Evolutionary conservation across 2,329 filamentous ascomycete species (phyloP).

Genomic region (Trichoderma endophyticum): DNA sequence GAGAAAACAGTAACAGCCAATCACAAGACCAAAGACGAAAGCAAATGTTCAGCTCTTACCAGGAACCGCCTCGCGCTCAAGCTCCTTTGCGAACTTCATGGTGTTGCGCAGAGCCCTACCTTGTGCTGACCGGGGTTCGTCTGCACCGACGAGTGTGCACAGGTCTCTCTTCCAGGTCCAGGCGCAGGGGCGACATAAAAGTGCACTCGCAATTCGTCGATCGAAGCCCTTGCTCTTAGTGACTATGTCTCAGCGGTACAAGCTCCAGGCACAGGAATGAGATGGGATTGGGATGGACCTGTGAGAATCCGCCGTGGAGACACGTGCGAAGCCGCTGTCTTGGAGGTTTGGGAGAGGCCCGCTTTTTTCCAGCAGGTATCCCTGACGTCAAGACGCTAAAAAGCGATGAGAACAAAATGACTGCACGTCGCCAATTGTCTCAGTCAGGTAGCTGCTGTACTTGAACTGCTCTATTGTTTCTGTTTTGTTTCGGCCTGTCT

Average conservation of each 20-base stretch:
- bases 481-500: background rate
- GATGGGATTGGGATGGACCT: slow-evolving; percentile 9
- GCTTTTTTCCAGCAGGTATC: background rate
- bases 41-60: slow-evolving; percentile 43
- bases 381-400: slow-evolving; percentile 15
- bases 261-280: slow-evolving; percentile 12
- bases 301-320: background rate
- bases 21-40: background rate
- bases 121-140: background rate
- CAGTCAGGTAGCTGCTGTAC: background rate
- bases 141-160: background rate
- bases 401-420: background rate
- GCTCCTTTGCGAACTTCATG: slow-evolving; percentile 72
- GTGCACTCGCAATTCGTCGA: background rate
- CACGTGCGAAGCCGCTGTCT: slow-evolving; percentile 14
- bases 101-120: slow-evolving; percentile 14
- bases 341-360: background rate
- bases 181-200: slow-evolving; percentile 14
- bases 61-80: slow-evolving; percentile 83
- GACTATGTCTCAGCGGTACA: background rate
- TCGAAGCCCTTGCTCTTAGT: background rate
- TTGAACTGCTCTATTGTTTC: background rate
- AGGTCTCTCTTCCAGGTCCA: background rate
- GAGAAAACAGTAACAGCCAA: background rate
- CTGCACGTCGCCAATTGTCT: background rate